Conservation (phyloP, 2,329 filamentous ascomycete species). For the Fusarium decemcellulare region DNA sequence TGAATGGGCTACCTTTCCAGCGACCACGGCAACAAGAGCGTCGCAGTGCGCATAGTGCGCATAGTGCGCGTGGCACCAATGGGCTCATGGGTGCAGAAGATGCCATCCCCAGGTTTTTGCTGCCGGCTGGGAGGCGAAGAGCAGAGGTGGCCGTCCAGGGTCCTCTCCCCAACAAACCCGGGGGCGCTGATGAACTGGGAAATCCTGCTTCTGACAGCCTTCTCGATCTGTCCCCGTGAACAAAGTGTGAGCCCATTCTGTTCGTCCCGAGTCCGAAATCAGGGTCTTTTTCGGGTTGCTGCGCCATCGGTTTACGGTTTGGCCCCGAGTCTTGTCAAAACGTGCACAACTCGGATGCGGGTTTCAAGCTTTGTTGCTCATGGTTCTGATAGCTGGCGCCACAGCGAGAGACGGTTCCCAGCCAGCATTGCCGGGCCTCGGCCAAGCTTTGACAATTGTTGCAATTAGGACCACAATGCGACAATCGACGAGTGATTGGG, state of each 20-base stretch:
- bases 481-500: constrained; percentile 24
- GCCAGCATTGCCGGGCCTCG: constrained; percentile 34
- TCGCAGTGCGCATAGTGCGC: constrained; percentile 23
- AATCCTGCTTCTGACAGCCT: constrained; percentile 28
- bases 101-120: constrained; percentile 40
- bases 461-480: constrained; percentile 22
- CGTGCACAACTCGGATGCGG: not conserved
- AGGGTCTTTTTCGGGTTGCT: constrained; percentile 18
- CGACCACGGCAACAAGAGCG: constrained; percentile 15
- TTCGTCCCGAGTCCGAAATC: constrained; percentile 31
- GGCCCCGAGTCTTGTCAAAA: constrained; percentile 11
- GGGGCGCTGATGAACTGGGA: constrained; percentile 1
- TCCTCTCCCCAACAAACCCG: constrained; percentile 34
- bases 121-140: constrained; percentile 13
- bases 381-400: constrained; percentile 30
- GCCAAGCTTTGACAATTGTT: constrained; percentile 21
- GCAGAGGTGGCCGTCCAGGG: constrained; percentile 15
- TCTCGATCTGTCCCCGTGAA: constrained; percentile 26
- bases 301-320: constrained; percentile 31
- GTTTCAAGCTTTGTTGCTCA: constrained; percentile 9
- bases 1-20: constrained; percentile 41
- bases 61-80: constrained; percentile 48
- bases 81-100: constrained; percentile 34
- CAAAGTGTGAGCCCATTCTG: constrained; percentile 31
- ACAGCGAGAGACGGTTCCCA: constrained; percentile 21